Percentiles rank a stretch among this genome's conserved stretches.
These are phyloP conservation scores for Pyrenophora tritici-repentis DNA, from an alignment of 2,329 filamentous ascomycete species.

Conservation along the genomic window DNA sequence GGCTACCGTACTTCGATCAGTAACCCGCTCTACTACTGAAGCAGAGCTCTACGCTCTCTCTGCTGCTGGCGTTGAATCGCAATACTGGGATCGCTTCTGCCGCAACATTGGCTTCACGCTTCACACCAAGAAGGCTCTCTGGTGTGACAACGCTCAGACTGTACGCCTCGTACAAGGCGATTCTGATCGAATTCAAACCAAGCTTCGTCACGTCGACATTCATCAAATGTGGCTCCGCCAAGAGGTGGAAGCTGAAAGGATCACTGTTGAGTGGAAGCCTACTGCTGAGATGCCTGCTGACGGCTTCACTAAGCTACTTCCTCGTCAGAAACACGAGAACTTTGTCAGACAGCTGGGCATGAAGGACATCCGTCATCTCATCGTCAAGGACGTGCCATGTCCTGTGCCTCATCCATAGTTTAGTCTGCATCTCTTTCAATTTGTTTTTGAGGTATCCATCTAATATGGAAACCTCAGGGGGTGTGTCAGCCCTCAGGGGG, in stretches of 20 bases:
- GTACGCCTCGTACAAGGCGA: constrained; percentile 1
- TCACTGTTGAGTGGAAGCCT: not conserved
- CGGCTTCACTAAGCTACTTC: not conserved
- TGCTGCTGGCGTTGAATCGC: not conserved
- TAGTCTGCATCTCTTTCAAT: too few relatives aligned
- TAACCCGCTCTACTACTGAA: not conserved
- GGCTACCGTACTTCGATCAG: not conserved
- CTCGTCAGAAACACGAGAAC: not conserved
- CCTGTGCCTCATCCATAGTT: not conserved
- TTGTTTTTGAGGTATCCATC: too few relatives aligned
- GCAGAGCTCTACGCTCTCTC: not conserved
- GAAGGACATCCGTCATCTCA: not conserved
- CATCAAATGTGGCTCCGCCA: not conserved
- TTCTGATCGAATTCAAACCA: not conserved
- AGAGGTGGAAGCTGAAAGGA: not conserved
- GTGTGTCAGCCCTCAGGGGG: too few relatives aligned
- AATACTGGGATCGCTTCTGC: constrained; percentile 2
- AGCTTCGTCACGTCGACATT: not conserved
- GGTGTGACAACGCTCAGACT: constrained; percentile 3
- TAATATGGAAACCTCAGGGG: too few relatives aligned
- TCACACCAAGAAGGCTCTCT: not conserved
- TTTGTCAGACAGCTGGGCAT: not conserved
- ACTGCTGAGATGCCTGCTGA: not conserved
- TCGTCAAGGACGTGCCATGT: not conserved
- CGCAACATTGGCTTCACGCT: not conserved